Percentiles rank a stretch among this genome's conserved stretches.
Conservation (phyloP, 192 early-diverging fungal genomes). For the Entomortierella chlamydospora region DNA sequence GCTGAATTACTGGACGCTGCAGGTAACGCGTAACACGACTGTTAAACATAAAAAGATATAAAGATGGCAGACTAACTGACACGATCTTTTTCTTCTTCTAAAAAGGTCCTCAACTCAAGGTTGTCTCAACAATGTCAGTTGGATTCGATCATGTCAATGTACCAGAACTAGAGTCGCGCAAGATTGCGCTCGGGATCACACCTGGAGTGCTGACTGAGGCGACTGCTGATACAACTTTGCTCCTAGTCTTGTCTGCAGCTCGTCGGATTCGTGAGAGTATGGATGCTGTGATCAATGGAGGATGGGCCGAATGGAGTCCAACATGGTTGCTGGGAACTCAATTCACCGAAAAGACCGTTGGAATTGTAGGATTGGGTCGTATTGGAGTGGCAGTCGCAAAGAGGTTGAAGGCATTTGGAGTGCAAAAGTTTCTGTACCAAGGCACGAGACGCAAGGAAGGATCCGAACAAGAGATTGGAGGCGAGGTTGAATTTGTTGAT, state of each 20-base stretch:
- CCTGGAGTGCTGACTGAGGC: constrained; percentile 92
- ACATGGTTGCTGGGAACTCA: constrained; percentile 79
- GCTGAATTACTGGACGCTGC: constrained; percentile 73
- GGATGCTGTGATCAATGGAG: constrained; percentile 33
- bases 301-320: constrained; percentile 74
- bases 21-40: constrained; percentile 37
- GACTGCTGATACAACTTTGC: constrained; percentile 82
- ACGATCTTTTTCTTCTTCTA: neutral
- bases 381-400: constrained; percentile 81
- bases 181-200: constrained; percentile 80
- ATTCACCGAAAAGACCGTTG: constrained; percentile 82
- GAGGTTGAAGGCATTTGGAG: constrained; percentile 80
- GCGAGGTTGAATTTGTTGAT: constrained; percentile 60
- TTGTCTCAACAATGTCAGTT: constrained; percentile 83
- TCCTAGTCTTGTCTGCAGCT: constrained; percentile 79
- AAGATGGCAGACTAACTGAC: constrained; percentile 1
- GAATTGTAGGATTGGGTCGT: constrained; percentile 86
- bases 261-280: constrained; percentile 71
- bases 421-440: constrained; percentile 71
- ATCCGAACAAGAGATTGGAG: constrained; percentile 58
- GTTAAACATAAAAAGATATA: constrained; percentile 1
- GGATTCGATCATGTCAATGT: constrained; percentile 88
- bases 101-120: constrained; percentile 66
- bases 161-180: constrained; percentile 58
- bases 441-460: constrained; percentile 65